Evolutionary conservation across 345 rosid species (phyloP).

Genomic region (Populus simonii): DNA sequence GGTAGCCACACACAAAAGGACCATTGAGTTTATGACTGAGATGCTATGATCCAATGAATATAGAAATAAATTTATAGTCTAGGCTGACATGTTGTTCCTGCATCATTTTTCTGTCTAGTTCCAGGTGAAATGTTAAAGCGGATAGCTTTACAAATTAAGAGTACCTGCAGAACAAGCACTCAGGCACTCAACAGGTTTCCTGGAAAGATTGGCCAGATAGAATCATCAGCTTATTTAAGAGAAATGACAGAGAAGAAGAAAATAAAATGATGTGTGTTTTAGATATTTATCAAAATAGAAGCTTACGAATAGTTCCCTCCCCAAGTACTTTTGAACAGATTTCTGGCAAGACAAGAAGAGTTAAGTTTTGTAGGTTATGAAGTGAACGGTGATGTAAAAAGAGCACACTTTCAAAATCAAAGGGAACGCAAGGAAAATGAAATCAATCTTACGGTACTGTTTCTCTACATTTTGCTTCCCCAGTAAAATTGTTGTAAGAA

Average conservation of each 20-base stretch:
- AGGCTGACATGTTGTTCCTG: no score
- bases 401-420: not conserved
- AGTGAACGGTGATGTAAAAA: not conserved
- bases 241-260: not conserved
- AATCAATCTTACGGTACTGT: not conserved
- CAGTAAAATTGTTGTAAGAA: conserved; percentile 16
- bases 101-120: not conserved
- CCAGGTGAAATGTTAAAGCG: no score
- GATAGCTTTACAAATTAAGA: not conserved
- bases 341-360: not conserved
- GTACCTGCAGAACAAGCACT: conserved; percentile 2
- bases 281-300: no score
- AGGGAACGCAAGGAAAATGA: not conserved
- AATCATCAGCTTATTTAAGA: not conserved
- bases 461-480: not conserved
- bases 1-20: no score
- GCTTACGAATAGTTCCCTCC: not conserved
- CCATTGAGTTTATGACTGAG: no score
- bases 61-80: no score
- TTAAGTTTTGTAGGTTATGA: not conserved
- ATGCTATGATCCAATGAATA: no score
- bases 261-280: not conserved
- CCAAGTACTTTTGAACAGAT: conserved; percentile 7
- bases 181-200: not conserved
- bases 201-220: not conserved